phyloP scores from a whole-genome alignment of 169 alveolate species.

The Plasmodium vivax region DNA sequence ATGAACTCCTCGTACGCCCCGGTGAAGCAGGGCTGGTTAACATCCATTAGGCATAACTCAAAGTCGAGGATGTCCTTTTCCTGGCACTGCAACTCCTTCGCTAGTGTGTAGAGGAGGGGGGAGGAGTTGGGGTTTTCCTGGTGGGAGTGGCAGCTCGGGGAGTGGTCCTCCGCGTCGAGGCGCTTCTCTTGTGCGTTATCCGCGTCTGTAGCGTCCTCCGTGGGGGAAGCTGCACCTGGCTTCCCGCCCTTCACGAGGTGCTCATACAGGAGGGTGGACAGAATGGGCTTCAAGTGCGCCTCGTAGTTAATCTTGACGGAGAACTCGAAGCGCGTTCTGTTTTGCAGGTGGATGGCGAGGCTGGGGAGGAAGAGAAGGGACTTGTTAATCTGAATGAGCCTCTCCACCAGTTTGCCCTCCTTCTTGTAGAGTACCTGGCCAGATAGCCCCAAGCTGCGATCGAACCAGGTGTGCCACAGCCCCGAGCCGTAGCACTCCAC shows the following conservation, averaged over 20 bases:
- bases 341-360: constrained; percentile 93
- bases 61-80: constrained; percentile 85
- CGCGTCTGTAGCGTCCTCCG: not conserved
- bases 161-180: not conserved
- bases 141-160: not conserved
- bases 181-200: not conserved
- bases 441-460: constrained; percentile 96
- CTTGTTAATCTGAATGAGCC: constrained; percentile 87
- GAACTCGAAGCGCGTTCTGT: constrained; percentile 87
- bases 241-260: not conserved
- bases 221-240: too few species aligned
- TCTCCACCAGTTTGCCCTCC: constrained; percentile 84
- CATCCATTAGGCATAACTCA: constrained; percentile 94
- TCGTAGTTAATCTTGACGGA: constrained; percentile 85
- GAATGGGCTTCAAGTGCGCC: constrained; percentile 90
- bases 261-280: constrained; percentile 70
- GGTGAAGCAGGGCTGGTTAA: constrained; percentile 89
- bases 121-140: constrained; percentile 16
- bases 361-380: constrained; percentile 95
- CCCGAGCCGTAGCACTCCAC: constrained; percentile 95
- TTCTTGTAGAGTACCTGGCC: constrained; percentile 93
- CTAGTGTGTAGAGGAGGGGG: constrained; percentile 32
- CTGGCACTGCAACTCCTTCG: constrained; percentile 77
- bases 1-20: constrained; percentile 96
- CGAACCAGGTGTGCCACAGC: constrained; percentile 98